Percentiles rank a stretch among this genome's conserved stretches.
Conservation (phyloP, 2,329 filamentous ascomycete genomes). For the Claviceps humidiphila region DNA sequence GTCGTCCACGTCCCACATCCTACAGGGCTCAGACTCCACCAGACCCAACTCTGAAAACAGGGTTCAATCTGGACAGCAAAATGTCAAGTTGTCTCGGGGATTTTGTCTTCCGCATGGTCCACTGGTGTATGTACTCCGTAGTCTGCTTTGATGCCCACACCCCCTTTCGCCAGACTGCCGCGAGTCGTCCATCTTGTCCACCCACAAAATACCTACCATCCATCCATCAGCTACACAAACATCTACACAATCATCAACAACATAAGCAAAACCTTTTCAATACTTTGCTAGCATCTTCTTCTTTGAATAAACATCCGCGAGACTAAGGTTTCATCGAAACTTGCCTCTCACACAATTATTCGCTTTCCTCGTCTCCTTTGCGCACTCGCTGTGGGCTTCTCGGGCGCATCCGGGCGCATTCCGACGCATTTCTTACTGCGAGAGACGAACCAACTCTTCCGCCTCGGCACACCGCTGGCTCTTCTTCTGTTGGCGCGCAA, state of each 20-base stretch:
- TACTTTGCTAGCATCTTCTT: neutral
- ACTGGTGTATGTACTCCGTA: neutral
- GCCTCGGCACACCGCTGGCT: neutral
- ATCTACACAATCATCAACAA: neutral
- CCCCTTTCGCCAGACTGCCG: neutral
- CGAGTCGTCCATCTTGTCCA: neutral
- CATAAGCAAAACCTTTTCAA: neutral
- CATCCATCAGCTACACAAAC: neutral
- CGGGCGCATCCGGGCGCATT: slow-evolving; percentile 5
- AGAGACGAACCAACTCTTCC: neutral
- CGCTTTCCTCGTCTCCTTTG: neutral
- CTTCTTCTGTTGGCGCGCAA: neutral
- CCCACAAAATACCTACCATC: neutral
- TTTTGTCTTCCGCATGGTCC: neutral
- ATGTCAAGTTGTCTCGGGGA: neutral
- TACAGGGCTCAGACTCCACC: too few species aligned
- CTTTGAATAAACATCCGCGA: neutral
- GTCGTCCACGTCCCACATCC: neutral
- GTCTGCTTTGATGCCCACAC: neutral
- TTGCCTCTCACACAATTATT: neutral
- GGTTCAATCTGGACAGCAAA: neutral
- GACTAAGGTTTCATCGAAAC: neutral
- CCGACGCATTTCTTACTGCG: slow-evolving; percentile 1
- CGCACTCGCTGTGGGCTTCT: neutral
- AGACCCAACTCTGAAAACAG: too few species aligned